Evolutionary conservation across 768 basidiomycete genomes (phyloP), one percentile per base, ranked within the genome.

Genomic region (Kwoniella mangroviensis): DNA sequence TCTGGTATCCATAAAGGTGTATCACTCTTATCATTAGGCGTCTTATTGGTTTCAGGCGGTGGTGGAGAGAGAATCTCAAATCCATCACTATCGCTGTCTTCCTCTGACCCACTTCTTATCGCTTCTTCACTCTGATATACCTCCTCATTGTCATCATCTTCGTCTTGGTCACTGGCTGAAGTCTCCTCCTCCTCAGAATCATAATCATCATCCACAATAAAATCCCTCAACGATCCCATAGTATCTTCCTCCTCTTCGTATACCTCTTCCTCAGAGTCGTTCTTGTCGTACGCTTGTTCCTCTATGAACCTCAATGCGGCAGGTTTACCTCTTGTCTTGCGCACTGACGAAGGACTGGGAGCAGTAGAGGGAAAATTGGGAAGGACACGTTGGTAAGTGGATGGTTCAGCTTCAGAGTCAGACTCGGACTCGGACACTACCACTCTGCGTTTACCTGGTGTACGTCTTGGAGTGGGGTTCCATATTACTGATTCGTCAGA

Each of bases 121-220:
- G 19, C 19, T 49, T 49, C 43, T 17, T 26, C 26, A 26, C 26
- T 26, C 26, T 26, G 2, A 26, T 26, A 4, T 26, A 26, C 26
- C 26, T 49, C 45, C 9, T 15, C 19, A 49, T 49, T 4, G 5
- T 3, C 12, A 4, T 49, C 45, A 2, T 49, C 45, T 2, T 49
- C 45, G 13, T 19, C 5, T 2, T 49, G 45, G 10, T 49, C 19
- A 19, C 2, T 11, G 1, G 13, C 9, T 49, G 45, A 49, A 49
- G 10, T 15, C 22, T 66, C 72, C 19, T 68, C 63, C 28, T 69
- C 70, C 11, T 67, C 57, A 11, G 62, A 61, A 13, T 65, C 65
- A 55, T 76, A 73, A 22, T 76, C 73, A 58, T 81, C 79, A 52
- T 81, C 79, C 28, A 81, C 79, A 24, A 81, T 77, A 63, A 81